Base-by-base conservation (phyloP, 306 rosid genomes). In the Hylodesmum podocarpum region DNA sequence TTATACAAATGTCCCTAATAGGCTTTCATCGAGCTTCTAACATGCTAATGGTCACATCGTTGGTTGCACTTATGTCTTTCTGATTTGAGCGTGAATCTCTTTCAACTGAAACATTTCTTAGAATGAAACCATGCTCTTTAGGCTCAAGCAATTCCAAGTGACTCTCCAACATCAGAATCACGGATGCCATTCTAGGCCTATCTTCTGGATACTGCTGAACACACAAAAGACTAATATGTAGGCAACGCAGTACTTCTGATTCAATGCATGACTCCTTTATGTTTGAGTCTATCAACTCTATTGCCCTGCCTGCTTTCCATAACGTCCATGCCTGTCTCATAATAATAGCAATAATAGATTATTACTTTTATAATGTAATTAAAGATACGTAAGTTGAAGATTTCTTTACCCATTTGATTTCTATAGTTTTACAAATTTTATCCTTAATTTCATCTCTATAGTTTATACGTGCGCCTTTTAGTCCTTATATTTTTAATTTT, bases 191-290 rank as follows among this genome's bases (percentile, higher is more conserved):
- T 13, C 22, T 57, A 29, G 76, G 82, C 21, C 76, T 78, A 13
- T 68, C 76, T 11, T 85, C 86, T 0, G 86, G 78, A 3, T 63
- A 37, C 0, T 83, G 83, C n/a, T 88, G 91, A 6, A 81, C 85
- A 9, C 92, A 86, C 43, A 88, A 77, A 9, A 86, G 82, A 65
- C 89, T 53, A 5, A 86, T 25, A 24, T 86, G 89, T 19, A 88
- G 24, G 66, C 88, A 84, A 1, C 82, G 84, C 49, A 86, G 5
- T 3, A 77, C 79, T 11, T 86, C 79, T 1, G 84, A 70, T 0
- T 10, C 4, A 4, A 46, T 14, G 16, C 54, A 44, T 1, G 82
- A 61, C 1, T 64, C 50, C 44, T 19, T 66, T 0, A 88, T 9
- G 51, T 43, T 51, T 34, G 76, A 15, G 3, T 84, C 86, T 13